phyloP scores from a whole-genome alignment of 495 filamentous ascomycete genomes.

The Hypoxylon cercidicola region DNA sequence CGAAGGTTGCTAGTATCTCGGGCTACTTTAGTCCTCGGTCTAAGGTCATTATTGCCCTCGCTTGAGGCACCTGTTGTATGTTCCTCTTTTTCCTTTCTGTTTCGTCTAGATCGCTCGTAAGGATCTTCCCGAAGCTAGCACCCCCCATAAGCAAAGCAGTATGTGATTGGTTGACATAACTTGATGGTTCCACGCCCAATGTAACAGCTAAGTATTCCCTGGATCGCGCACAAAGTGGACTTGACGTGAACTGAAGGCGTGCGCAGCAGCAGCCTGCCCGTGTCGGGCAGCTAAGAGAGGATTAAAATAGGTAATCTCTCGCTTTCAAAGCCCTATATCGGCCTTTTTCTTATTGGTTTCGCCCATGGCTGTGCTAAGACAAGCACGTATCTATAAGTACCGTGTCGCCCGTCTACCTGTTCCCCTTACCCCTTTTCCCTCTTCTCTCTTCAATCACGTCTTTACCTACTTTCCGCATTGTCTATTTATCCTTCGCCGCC shows the following conservation, averaged over 20 bases:
- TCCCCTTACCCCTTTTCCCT: slow-evolving; percentile 23
- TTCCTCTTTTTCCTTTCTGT: no score
- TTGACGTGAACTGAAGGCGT: background rate
- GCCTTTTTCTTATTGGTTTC: slow-evolving; percentile 8
- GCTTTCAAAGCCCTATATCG: slow-evolving; percentile 3
- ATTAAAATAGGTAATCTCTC: background rate
- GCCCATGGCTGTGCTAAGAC: slow-evolving; percentile 1
- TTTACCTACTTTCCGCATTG: background rate
- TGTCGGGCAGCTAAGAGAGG: slow-evolving; percentile 1
- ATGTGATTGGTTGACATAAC: background rate
- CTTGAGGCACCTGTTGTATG: no score
- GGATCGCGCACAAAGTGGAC: slow-evolving; percentile 18
- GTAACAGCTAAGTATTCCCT: slow-evolving; percentile 2
- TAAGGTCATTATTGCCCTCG: no score
- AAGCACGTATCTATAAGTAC: slow-evolving; percentile 26
- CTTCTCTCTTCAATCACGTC: slow-evolving; percentile 9
- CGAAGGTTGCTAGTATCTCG: no score
- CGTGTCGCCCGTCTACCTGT: slow-evolving; percentile 3
- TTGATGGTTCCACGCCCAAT: slow-evolving; percentile 9
- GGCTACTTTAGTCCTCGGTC: no score
- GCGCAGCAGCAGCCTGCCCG: slow-evolving; percentile 5
- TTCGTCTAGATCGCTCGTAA: no score
- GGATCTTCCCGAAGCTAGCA: no score
- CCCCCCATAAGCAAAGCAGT: no score
- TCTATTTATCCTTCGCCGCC: background rate